Conservation (phyloP, 495 filamentous ascomycete species). For the Barbatosphaeria neglecta region DNA sequence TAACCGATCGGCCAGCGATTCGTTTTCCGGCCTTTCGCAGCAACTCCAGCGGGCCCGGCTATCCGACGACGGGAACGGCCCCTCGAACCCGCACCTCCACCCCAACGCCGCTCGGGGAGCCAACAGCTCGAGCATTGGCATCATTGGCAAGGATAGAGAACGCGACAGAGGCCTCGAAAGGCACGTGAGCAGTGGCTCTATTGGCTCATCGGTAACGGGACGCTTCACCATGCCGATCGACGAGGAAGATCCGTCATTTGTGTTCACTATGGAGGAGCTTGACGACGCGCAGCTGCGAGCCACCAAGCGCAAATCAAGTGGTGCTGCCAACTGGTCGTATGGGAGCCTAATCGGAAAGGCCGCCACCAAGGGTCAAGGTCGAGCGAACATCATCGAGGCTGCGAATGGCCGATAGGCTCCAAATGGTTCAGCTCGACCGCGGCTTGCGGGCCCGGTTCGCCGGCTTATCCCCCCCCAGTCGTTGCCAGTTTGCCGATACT, state of each 20-base stretch:
- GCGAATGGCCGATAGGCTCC: constrained; percentile 10
- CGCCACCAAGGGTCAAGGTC: constrained; percentile 6
- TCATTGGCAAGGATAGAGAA: constrained; percentile 22
- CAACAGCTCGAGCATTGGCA: constrained; percentile 14
- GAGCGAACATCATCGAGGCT: constrained; percentile 7
- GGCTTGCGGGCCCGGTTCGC: too few relatives aligned
- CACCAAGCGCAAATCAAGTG: constrained; percentile 27
- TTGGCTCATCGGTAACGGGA: constrained; percentile 34
- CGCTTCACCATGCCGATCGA: constrained; percentile 59
- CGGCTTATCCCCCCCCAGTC: too few relatives aligned
- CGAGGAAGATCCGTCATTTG: constrained; percentile 59
- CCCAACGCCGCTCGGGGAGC: constrained; percentile 19
- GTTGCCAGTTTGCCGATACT: too few relatives aligned
- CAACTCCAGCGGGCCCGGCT: constrained; percentile 50
- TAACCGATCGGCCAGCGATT: constrained; percentile 31
- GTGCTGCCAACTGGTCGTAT: constrained; percentile 25
- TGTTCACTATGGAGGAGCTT: constrained; percentile 77
- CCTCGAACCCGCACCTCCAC: constrained; percentile 27
- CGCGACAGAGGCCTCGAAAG: constrained; percentile 28
- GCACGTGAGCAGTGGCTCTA: constrained; percentile 40
- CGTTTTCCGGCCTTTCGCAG: constrained; percentile 59
- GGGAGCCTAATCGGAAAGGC: constrained; percentile 20
- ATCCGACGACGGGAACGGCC: constrained; percentile 23
- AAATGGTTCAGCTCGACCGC: background rate
- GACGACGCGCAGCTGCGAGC: constrained; percentile 39